Percentiles rank a stretch among this genome's conserved stretches.
These are phyloP conservation scores for Exophiala bonariae DNA, from an alignment of 2,329 filamentous ascomycete genomes.

Conservation along the genomic window DNA sequence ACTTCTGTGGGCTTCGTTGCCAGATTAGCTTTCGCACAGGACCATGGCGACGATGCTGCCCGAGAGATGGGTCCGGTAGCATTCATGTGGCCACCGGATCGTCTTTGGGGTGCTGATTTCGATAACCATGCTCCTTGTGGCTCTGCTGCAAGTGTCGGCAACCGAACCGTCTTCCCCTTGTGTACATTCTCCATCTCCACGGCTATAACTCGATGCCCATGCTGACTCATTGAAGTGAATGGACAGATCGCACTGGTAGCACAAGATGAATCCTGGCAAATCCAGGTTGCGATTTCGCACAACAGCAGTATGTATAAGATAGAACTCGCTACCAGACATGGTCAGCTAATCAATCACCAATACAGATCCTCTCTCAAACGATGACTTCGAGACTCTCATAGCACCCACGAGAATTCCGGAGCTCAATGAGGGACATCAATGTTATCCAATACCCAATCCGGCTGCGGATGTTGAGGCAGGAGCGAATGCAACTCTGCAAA, in stretches of 20 bases:
- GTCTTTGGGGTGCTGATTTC: constrained; percentile 54
- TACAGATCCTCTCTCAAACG: constrained; percentile 40
- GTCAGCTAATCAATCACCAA: constrained; percentile 3
- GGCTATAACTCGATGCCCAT: background rate
- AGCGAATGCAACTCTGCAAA: constrained; percentile 47
- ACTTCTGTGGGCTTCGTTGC: constrained; percentile 2
- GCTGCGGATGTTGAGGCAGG: constrained; percentile 35
- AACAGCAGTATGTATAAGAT: constrained; percentile 22
- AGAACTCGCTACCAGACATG: background rate
- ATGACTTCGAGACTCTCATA: constrained; percentile 41
- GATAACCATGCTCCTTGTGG: constrained; percentile 62
- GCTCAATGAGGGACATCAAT: constrained; percentile 45
- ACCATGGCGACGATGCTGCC: constrained; percentile 24
- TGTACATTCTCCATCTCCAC: constrained; percentile 38
- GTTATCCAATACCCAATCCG: constrained; percentile 43
- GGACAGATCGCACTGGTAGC: constrained; percentile 57
- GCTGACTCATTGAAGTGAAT: constrained; percentile 42
- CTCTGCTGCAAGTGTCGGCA: constrained; percentile 47
- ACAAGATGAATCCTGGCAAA: constrained; percentile 58
- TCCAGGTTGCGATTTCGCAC: constrained; percentile 57
- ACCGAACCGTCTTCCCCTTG: constrained; percentile 59
- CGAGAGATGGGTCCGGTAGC: constrained; percentile 56
- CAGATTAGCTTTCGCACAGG: constrained; percentile 9
- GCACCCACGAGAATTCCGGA: constrained; percentile 36
- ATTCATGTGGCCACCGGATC: constrained; percentile 62